Evolutionary conservation across 108 stramenopile species (phyloP), one percentile per base, ranked within the genome.

Genomic region (Cyclotella baltica): DNA sequence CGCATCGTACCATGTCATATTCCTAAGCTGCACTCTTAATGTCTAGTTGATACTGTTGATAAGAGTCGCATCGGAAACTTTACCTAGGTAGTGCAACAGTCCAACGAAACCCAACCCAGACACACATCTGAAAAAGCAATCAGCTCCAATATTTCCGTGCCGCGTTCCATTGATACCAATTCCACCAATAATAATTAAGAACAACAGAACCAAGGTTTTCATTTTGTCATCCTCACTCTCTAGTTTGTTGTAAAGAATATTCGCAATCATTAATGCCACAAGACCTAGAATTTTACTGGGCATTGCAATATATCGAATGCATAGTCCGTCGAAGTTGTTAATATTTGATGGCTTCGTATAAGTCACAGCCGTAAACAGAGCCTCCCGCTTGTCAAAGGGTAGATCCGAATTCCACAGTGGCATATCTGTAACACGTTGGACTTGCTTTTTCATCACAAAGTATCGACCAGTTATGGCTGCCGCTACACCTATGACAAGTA

Each of bases 51-150:
- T 71, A 29, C 69, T 75, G 30, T 65, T 69, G 31, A 81, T 70
- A 37, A 81, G 40, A 23, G 73, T 27, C 0, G 65, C 36, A 28
- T 81, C 73, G 30, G 80, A 81, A 19, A 81, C 80, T 58, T 75
- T 37, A 16, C 73, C 61, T 11, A 75, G 31, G 56, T 46, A 75
- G 53, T 81, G 53, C 40, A 81, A 20, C 68, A 81, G 51, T 19
- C 73, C 70, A 70, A 75, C 69, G 34, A 81, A 81, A 22, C 80
- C 80, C 8, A 48, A 6, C 38, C 73, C 73, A 75, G 75, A 75
- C 27, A 81, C 33, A 56, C 10, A 57, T 56, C 80, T 51, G 40
- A 75, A 81, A 13, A 81, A 55, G 3, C 57, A 46, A 35, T 81
- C 80, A 46, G 70, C 34, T 2, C 34, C 20, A 35, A 65, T 15